Evolutionary conservation across 2,329 filamentous ascomycete genomes (phyloP), one percentile per base, ranked within the genome.

Genomic region (Claviceps purpurea): DNA sequence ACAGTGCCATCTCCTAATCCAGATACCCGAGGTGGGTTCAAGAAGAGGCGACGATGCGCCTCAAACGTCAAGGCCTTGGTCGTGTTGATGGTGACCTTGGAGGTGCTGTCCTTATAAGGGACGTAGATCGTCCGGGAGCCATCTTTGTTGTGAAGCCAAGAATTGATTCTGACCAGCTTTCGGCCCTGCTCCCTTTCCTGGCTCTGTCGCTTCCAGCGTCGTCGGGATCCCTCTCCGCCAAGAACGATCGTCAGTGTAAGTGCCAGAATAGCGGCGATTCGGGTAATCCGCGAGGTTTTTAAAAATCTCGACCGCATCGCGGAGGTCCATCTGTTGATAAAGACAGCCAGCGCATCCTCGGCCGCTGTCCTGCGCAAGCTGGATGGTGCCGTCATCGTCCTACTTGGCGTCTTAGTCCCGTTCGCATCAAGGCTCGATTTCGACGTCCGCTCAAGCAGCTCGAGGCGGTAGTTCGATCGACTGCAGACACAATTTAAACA

Each of bases 11-110:
- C 83, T 41, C 78, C 76, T 47, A 93, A 76, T 1, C 89, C 85
- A 13, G 89, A 86, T 18, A 89, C 86, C 55, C 89, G 77, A 4
- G 90, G 90, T 1, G 91, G 90, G 61, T 95, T 93, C 47, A 98
- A 74, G 65, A 98, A 98, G 34, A 98, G 76, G 26, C 94, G 79
- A 34, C 93, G 81, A 70, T 98, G 93, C 5, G 93, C 94, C 74
- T 98, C 91, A 65, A 97, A 98, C 0, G 93, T 98, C 39, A 91
- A 85, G 20, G 83, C 81, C 64, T 96, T 96, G 30, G 90, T 98
- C 5, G 86, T 84, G 64, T 88, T 76, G 57, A 98, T 96, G 53
- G 86, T 85, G 47, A 98, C 91, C 67, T 94, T 95, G 58, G 89
- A 86, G 2, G 89, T 95, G 51, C 82, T 76, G 59, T 89, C 80